These are phyloP conservation scores for Primulina tabacum DNA, from an alignment of 257 asterid genomes.

Conservation along the genomic window DNA sequence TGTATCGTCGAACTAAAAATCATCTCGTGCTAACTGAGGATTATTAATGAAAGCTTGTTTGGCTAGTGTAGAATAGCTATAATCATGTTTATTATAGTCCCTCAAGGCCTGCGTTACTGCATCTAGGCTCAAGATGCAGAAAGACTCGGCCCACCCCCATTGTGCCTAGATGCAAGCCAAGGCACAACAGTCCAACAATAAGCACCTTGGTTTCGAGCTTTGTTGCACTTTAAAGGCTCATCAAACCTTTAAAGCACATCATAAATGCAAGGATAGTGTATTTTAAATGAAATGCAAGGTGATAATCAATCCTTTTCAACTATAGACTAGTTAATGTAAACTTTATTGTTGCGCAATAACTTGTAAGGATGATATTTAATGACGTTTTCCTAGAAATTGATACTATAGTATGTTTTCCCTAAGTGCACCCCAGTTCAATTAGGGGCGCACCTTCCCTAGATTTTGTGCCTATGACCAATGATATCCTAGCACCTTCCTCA, in stretches of 20 bases:
- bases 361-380: background rate
- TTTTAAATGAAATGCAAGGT: background rate
- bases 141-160: background rate
- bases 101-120: background rate
- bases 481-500: background rate
- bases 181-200: background rate
- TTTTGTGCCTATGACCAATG: background rate
- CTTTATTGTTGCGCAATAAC: no score
- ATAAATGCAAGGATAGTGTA: background rate
- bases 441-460: background rate
- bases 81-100: background rate
- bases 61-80: background rate
- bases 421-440: background rate
- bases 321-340: no score
- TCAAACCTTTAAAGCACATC: background rate
- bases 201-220: background rate
- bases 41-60: background rate
- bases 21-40: constrained; percentile 1
- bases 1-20: background rate
- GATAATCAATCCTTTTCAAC: background rate
- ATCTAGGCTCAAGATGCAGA: background rate
- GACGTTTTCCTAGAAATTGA: background rate
- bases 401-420: background rate
- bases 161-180: background rate
- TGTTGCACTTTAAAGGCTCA: background rate